Evolutionary conservation across 257 asterid genomes (phyloP).

Genomic region (Paraleonurus japonicus): DNA sequence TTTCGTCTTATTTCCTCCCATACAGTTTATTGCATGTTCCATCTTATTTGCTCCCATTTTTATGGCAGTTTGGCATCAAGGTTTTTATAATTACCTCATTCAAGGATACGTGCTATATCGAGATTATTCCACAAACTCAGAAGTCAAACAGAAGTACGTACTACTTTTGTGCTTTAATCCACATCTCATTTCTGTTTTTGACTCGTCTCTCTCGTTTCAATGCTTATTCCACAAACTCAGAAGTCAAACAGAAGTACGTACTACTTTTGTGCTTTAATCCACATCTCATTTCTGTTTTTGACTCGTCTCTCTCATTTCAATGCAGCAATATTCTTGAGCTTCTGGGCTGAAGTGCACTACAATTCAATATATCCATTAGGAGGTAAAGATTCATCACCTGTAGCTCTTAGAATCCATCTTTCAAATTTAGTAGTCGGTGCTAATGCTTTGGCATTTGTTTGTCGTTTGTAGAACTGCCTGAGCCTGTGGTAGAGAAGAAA

Average conservation of each 20-base stretch:
- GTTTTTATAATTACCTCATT: conserved; percentile 80
- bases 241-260: conserved; percentile 74
- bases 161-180: background rate
- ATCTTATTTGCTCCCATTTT: background rate
- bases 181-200: background rate
- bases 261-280: background rate
- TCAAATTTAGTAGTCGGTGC: background rate
- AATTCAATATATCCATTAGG: conserved; percentile 80
- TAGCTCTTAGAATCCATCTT: background rate
- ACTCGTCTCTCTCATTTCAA: background rate
- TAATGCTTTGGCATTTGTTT: background rate
- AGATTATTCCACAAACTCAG: conserved; percentile 72
- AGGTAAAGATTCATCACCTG: conserved; percentile 46
- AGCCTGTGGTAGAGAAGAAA: conserved; percentile 51
- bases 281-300: background rate
- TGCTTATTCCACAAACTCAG: conserved; percentile 66
- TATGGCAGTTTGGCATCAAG: conserved; percentile 77
- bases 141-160: conserved; percentile 74
- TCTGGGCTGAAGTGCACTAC: conserved; percentile 95
- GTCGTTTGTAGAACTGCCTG: conserved; percentile 48
- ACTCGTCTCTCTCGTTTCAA: too few species aligned
- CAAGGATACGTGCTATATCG: conserved; percentile 93
- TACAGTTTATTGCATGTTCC: background rate
- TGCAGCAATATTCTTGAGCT: conserved; percentile 86
- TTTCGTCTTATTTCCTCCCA: background rate